These are phyloP conservation scores for Akanthomyces muscarius DNA, from an alignment of 2,329 filamentous ascomycete species.

Conservation along the genomic window DNA sequence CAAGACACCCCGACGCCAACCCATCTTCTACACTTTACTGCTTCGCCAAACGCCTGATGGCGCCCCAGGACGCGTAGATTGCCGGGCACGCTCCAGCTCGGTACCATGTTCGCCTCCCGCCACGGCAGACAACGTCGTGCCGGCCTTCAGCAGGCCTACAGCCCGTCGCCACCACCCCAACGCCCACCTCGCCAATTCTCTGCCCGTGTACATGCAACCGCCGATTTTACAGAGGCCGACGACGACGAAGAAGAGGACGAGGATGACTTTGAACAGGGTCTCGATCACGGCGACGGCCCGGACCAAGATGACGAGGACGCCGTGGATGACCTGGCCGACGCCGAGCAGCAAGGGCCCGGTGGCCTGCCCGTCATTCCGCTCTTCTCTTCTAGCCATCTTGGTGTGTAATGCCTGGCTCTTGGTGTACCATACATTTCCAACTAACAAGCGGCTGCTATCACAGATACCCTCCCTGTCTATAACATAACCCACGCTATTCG, in stretches of 20 bases:
- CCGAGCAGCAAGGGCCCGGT: conserved; percentile 22
- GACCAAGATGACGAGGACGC: conserved; percentile 45
- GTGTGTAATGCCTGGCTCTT: conserved; percentile 39
- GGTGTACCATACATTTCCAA: background rate
- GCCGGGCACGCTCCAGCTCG: conserved; percentile 8
- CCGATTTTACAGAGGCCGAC: conserved; percentile 62
- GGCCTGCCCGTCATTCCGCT: conserved; percentile 59
- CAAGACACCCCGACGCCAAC: background rate
- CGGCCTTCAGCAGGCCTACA: conserved; percentile 28
- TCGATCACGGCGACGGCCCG: conserved; percentile 48
- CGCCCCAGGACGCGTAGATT: conserved; percentile 8
- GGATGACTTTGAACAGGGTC: conserved; percentile 33
- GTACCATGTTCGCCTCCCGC: conserved; percentile 36
- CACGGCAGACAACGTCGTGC: conserved; percentile 31
- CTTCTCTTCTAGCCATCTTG: conserved; percentile 74
- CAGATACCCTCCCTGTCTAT: conserved; percentile 85
- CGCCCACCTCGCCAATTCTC: conserved; percentile 25
- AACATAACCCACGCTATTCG: conserved; percentile 86
- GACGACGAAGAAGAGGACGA: conserved; percentile 50
- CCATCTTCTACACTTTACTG: background rate
- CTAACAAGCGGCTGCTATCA: conserved; percentile 23
- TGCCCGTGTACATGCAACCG: conserved; percentile 49
- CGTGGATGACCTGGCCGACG: conserved; percentile 35
- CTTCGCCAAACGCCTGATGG: conserved; percentile 11
- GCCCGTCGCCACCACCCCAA: conserved; percentile 31